These are phyloP conservation scores for Hsuehochloa calcarea DNA, from an alignment of 176 grass and related monocot species.

Conservation along the genomic window DNA sequence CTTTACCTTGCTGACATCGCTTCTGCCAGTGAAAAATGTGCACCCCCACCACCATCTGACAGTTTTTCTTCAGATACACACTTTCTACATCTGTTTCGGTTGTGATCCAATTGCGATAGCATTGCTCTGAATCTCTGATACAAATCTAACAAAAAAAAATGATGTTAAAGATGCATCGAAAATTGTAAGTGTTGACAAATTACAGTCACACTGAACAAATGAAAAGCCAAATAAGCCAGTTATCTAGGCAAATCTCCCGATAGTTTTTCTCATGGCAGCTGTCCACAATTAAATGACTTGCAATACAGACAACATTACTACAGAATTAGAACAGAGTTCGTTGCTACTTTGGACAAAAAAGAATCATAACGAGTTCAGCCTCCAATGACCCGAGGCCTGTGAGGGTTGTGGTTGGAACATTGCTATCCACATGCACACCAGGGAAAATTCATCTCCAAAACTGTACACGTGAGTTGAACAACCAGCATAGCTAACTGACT, in stretches of 20 bases:
- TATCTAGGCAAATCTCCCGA: background rate
- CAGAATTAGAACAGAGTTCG: conserved; percentile 2
- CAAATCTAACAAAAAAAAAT: background rate
- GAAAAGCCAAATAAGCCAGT: background rate
- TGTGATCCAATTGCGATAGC: background rate
- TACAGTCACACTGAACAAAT: background rate
- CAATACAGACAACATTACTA: background rate
- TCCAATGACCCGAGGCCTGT: conserved; percentile 2
- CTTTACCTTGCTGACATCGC: conserved; percentile 31
- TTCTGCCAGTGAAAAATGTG: conserved; percentile 33
- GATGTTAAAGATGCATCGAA: conserved; percentile 12
- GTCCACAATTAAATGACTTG: conserved; percentile 25
- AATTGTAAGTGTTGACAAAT: background rate
- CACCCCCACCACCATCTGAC: conserved; percentile 31
- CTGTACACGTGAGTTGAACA: background rate
- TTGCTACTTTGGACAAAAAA: conserved; percentile 29
- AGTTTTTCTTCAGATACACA: conserved; percentile 22
- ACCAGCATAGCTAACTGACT: conserved; percentile 29
- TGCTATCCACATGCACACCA: conserved; percentile 18
- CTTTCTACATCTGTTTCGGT: background rate
- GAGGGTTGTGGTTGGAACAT: conserved; percentile 9
- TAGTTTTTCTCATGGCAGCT: conserved; percentile 8
- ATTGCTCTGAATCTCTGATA: conserved; percentile 3
- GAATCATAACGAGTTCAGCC: conserved; percentile 33
- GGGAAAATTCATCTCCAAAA: conserved; percentile 17